These are phyloP conservation scores for Biscogniauxia mediterranea DNA, from an alignment of 2,329 filamentous ascomycete species.

Conservation along the genomic window DNA sequence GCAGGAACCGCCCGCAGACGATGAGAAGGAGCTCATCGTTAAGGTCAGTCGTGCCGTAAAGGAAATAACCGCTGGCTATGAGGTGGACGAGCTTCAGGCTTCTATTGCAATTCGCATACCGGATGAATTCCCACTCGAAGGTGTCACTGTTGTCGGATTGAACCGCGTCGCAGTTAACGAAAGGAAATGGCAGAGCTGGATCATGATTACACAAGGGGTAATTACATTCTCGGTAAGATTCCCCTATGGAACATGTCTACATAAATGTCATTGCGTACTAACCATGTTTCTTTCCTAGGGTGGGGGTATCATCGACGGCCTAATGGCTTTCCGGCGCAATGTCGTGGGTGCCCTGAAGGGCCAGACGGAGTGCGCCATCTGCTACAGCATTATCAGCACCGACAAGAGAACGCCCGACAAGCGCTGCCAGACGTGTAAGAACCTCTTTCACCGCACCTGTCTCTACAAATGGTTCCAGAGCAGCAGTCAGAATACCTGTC, in stretches of 20 bases:
- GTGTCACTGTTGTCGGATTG: conserved; percentile 71
- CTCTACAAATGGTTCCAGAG: conserved; percentile 97
- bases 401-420: conserved; percentile 93
- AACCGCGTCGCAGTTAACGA: conserved; percentile 86
- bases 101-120: conserved; percentile 81
- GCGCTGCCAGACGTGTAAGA: conserved; percentile 86
- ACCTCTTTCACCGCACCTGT: conserved; percentile 86
- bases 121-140: conserved; percentile 76
- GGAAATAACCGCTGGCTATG: conserved; percentile 81
- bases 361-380: conserved; percentile 93
- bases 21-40: conserved; percentile 59
- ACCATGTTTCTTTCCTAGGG: conserved; percentile 46
- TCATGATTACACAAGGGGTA: conserved; percentile 83
- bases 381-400: conserved; percentile 87
- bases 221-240: conserved; percentile 76
- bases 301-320: conserved; percentile 81
- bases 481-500: conserved; percentile 88
- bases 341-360: conserved; percentile 86
- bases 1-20: conserved; percentile 48
- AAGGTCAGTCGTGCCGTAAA: conserved; percentile 69
- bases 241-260: background rate
- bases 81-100: conserved; percentile 83
- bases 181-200: conserved; percentile 89
- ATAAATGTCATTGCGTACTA: conserved; percentile 3
- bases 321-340: conserved; percentile 82